Evolutionary conservation across 73 alveolate species (phyloP).

Genomic region (Tetrahymena thermophila): DNA sequence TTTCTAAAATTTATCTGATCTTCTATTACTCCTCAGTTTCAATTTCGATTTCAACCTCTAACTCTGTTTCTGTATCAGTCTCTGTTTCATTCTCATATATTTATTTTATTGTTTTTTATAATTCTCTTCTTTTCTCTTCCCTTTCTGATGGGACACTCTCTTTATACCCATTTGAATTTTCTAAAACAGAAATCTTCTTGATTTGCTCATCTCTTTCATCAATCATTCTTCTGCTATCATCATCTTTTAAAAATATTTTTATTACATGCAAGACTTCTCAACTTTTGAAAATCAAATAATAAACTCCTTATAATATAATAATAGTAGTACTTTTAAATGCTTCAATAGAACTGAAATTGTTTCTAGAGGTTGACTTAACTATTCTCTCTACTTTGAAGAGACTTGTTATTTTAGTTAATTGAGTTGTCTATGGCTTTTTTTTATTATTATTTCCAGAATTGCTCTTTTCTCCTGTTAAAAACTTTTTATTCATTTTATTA

Average conservation of each 20-base stretch:
- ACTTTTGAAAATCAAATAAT: too few relatives aligned
- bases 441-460: too few relatives aligned
- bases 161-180: not conserved
- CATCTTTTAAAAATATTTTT: not conserved
- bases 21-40: not conserved
- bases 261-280: not conserved
- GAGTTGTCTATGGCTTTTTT: not conserved
- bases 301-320: not conserved
- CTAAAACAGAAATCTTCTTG: not conserved
- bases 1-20: not conserved
- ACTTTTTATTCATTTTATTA: not conserved
- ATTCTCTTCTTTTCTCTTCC: not conserved
- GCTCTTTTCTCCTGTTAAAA: not conserved
- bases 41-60: not conserved
- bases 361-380: not conserved
- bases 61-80: not conserved
- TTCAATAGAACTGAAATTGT: not conserved
- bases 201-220: not conserved
- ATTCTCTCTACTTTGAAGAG: not conserved
- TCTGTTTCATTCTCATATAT: not conserved
- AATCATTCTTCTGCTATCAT: not conserved
- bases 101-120: not conserved
- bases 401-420: not conserved
- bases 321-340: not conserved
- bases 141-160: not conserved